Evolutionary conservation across 2,329 filamentous ascomycete genomes (phyloP).

Genomic region (Tolypocladium inflatum): DNA sequence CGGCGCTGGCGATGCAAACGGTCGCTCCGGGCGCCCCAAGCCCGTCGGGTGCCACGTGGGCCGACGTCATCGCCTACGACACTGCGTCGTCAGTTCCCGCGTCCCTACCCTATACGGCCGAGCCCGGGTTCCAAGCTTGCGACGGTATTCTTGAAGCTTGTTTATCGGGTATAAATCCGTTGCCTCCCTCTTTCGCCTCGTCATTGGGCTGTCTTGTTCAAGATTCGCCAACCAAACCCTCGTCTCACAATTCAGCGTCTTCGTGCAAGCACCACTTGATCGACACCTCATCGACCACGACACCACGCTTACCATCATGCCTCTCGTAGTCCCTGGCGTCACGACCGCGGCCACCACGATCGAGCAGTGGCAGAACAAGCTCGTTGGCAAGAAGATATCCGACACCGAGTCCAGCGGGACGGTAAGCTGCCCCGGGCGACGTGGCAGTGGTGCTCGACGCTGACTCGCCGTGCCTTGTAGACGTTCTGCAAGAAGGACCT

Average conservation of each 20-base stretch:
- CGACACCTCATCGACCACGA: no score
- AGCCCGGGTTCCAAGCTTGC: background rate
- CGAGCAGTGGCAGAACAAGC: slow-evolving; percentile 51
- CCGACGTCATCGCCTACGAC: slow-evolving; percentile 2
- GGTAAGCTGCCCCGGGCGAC: slow-evolving; percentile 25
- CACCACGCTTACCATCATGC: slow-evolving; percentile 42
- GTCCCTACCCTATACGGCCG: background rate
- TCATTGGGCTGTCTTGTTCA: background rate
- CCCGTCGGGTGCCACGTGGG: background rate
- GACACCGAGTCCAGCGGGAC: slow-evolving; percentile 40
- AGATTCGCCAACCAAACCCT: background rate
- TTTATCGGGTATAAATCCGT: background rate
- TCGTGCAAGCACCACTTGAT: background rate
- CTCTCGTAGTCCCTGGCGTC: slow-evolving; percentile 54
- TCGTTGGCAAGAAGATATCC: slow-evolving; percentile 53
- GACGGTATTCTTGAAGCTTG: background rate
- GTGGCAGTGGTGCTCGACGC: background rate
- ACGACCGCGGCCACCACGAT: slow-evolving; percentile 37
- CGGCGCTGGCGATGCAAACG: background rate
- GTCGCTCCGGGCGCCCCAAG: background rate
- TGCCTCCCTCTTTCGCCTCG: background rate
- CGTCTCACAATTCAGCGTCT: background rate
- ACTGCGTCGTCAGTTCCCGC: background rate
- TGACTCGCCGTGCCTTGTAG: slow-evolving; percentile 21
- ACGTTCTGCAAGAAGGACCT: slow-evolving; percentile 52